Evolutionary conservation across 2,329 filamentous ascomycete genomes (phyloP), one percentile per base, ranked within the genome.

Genomic region (Penicillium sp.): DNA sequence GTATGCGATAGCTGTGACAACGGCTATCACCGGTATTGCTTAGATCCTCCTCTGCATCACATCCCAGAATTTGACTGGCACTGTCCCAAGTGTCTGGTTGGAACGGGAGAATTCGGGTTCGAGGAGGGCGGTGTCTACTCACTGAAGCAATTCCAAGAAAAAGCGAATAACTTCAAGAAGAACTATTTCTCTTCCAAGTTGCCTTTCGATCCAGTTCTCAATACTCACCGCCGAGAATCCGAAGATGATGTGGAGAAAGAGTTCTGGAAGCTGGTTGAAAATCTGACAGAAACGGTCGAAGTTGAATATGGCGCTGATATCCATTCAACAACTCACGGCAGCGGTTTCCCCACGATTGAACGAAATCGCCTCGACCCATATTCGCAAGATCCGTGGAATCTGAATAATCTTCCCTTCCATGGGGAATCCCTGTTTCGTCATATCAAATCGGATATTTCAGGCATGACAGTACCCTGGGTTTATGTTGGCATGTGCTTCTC

Each of bases 401-500:
- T 99, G 59, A 99, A 96, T 71, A 89, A 96, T 51, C 84, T 98
- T 63, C 95, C 95, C 0, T 88, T 98, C 56, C 90, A 97, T 67
- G 88, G 90, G 1, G 94, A 98, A 56, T 97, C 93, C 52, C 82
- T 99, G 1, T 99, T 99, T 81, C 88, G 94, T 53, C 92, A 99
- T 70, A 98, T 99, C 82, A 98, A 98, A 76, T 92, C 94, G 0
- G 95, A 99, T 73, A 96, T 99, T 57, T 98, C 95, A 2, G 95
- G 95, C 44, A 99, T 99, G 95, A 99, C 95, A 0, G 94, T 99
- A 7, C 95, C 95, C 0, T 99, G 95, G 95, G 88, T 99, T 3
- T 99, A 99, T 73, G 95, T 99, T 4, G 95, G 95, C 64, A 99
- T 99, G 95, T 96, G 96, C 45, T 99, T 99, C 75, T 99, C 95